Conservation (phyloP, 192 early-diverging fungal species). For the Coemansia sp. region DNA sequence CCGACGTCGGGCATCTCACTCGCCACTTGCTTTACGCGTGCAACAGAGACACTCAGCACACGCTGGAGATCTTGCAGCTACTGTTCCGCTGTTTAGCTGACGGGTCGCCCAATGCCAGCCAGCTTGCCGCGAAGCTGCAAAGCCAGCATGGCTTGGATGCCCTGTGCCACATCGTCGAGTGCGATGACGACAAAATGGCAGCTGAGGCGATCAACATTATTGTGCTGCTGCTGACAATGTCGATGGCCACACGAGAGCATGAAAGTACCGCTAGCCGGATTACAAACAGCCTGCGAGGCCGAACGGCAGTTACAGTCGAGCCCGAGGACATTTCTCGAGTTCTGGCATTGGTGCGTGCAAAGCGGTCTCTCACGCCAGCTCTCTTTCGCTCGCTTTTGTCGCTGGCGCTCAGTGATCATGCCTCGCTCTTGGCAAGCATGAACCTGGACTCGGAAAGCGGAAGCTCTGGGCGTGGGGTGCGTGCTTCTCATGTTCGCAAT, state of each 20-base stretch:
- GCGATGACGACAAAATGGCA: constrained; percentile 40
- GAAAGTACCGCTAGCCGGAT: constrained; percentile 44
- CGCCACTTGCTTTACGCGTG: constrained; percentile 43
- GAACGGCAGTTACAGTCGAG: constrained; percentile 18
- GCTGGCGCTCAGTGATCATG: constrained; percentile 35
- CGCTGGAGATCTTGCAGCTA: constrained; percentile 35
- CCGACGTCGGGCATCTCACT: constrained; percentile 29
- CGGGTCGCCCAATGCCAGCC: constrained; percentile 34
- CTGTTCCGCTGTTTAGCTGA: constrained; percentile 51
- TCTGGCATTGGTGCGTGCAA: constrained; percentile 39
- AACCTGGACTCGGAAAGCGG: constrained; percentile 20
- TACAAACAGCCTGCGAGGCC: constrained; percentile 44
- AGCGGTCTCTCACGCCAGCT: constrained; percentile 36
- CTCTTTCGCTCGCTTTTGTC: constrained; percentile 37
- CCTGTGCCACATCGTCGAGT: constrained; percentile 44
- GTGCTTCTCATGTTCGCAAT: constrained; percentile 28
- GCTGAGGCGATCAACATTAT: constrained; percentile 48
- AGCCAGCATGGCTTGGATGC: constrained; percentile 28
- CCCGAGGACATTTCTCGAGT: constrained; percentile 19
- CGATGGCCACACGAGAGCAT: constrained; percentile 19
- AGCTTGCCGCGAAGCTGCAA: constrained; percentile 30
- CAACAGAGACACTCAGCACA: constrained; percentile 46
- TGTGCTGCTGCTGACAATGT: constrained; percentile 36
- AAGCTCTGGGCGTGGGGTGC: background rate
- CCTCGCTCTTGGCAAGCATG: constrained; percentile 38